phyloP scores from a whole-genome alignment of 2,329 filamentous ascomycete species.

The Alternaria triticina region DNA sequence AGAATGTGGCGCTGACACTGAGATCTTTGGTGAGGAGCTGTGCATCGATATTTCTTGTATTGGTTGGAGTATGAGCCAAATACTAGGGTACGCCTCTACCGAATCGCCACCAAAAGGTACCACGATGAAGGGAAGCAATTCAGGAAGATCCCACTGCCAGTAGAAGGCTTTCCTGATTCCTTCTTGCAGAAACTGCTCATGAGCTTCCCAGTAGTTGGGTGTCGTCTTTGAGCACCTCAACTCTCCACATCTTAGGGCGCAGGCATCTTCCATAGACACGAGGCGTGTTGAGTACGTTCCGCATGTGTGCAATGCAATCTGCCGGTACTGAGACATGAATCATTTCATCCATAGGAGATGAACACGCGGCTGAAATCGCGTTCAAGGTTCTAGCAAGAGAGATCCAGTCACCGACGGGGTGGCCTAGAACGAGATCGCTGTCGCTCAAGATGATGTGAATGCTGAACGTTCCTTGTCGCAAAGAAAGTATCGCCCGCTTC shows the following conservation, averaged over 20 bases:
- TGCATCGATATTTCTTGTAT: no score
- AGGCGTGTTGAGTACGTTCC: rapidly evolving
- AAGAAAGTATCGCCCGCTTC: background rate
- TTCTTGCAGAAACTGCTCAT: background rate
- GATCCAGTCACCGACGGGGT: background rate
- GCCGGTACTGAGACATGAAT: background rate
- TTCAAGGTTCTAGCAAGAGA: rapidly evolving
- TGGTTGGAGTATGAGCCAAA: no score
- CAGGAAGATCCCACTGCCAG: background rate
- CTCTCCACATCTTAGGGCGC: background rate
- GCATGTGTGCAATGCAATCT: background rate
- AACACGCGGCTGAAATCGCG: background rate
- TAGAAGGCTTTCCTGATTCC: background rate
- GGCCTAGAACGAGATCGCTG: background rate
- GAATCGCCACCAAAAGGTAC: background rate
- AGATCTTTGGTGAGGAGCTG: no score
- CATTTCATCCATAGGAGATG: background rate
- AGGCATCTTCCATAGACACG: background rate
- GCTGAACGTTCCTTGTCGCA: background rate
- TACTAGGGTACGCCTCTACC: background rate
- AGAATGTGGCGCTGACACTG: no score
- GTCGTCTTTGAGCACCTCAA: background rate
- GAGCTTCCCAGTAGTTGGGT: background rate
- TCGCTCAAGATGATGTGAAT: background rate
- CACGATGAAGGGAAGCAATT: background rate